These are phyloP conservation scores for Ilyonectria robusta DNA, from an alignment of 2,329 filamentous ascomycete genomes.

Conservation along the genomic window DNA sequence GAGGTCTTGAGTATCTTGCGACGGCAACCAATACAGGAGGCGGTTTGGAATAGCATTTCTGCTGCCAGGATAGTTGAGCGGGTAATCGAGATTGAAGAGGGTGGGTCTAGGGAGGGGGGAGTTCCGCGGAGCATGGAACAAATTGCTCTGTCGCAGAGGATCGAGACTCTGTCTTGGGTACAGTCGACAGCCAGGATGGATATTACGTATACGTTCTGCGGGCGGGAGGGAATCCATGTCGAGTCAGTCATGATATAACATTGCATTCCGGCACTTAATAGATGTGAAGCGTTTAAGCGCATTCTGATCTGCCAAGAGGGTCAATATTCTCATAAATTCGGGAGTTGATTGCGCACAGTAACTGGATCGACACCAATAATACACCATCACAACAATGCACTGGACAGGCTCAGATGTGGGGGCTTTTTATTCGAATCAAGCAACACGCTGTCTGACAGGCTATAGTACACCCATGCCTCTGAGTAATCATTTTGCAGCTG, in stretches of 20 bases:
- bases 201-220: slow-evolving; percentile 51
- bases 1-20: slow-evolving; percentile 47
- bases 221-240: slow-evolving; percentile 39
- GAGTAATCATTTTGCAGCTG: too few species aligned
- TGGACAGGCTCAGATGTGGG: too few species aligned
- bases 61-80: slow-evolving; percentile 50
- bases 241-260: slow-evolving; percentile 38
- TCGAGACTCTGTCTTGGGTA: slow-evolving; percentile 49
- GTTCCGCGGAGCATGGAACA: slow-evolving; percentile 44
- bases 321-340: too few species aligned
- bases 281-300: too few species aligned
- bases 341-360: too few species aligned
- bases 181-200: slow-evolving; percentile 45
- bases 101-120: slow-evolving; percentile 10
- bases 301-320: too few species aligned
- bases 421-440: too few species aligned
- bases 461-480: too few species aligned
- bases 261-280: too few species aligned
- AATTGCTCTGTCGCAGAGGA: slow-evolving; percentile 47
- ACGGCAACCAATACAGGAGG: slow-evolving; percentile 48
- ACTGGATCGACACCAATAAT: too few species aligned
- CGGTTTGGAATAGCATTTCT: slow-evolving; percentile 52
- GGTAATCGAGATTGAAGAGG: slow-evolving; percentile 55
- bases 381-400: too few species aligned
- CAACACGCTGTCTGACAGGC: too few species aligned